phyloP scores from a whole-genome alignment of 768 basidiomycete species.

The Phaeotremella fagi region DNA sequence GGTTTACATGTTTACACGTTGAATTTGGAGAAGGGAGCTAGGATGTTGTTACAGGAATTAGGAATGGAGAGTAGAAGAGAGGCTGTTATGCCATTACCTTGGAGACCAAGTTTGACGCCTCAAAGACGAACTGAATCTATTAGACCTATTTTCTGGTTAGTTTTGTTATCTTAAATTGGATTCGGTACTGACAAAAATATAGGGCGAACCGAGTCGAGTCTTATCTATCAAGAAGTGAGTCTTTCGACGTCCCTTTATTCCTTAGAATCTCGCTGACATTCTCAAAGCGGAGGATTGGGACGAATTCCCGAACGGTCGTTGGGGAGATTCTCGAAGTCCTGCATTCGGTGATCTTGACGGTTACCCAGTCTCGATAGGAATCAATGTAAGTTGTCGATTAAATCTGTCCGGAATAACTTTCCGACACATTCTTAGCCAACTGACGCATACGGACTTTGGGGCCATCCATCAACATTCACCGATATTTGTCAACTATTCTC shows the following conservation, averaged over 20 bases:
- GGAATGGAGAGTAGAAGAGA: slow-evolving; percentile 60
- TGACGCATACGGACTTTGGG: slow-evolving; percentile 45
- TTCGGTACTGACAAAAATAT: slow-evolving; percentile 6
- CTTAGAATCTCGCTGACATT: neutral
- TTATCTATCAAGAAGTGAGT: slow-evolving; percentile 72
- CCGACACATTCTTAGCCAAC: slow-evolving; percentile 14
- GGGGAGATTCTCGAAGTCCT: slow-evolving; percentile 93
- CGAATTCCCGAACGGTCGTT: slow-evolving; percentile 98
- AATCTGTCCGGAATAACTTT: neutral
- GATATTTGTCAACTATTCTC: slow-evolving; percentile 46
- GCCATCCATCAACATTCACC: slow-evolving; percentile 28
- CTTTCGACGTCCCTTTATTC: neutral
- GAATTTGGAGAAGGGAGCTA: slow-evolving; percentile 92
- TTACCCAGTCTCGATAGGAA: slow-evolving; percentile 87
- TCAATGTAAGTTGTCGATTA: slow-evolving; percentile 58
- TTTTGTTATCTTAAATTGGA: neutral
- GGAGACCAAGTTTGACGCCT: slow-evolving; percentile 95
- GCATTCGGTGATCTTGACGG: slow-evolving; percentile 98
- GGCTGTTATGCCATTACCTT: slow-evolving; percentile 89
- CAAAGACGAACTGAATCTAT: slow-evolving; percentile 85
- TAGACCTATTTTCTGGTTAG: slow-evolving; percentile 88
- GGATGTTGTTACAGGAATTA: slow-evolving; percentile 89
- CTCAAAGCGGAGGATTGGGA: slow-evolving; percentile 86
- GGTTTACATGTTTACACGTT: slow-evolving; percentile 96
- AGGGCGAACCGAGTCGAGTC: slow-evolving; percentile 89